Conservation (phyloP, 2,329 filamentous ascomycete species). For the Colletotrichum theobromicola region DNA sequence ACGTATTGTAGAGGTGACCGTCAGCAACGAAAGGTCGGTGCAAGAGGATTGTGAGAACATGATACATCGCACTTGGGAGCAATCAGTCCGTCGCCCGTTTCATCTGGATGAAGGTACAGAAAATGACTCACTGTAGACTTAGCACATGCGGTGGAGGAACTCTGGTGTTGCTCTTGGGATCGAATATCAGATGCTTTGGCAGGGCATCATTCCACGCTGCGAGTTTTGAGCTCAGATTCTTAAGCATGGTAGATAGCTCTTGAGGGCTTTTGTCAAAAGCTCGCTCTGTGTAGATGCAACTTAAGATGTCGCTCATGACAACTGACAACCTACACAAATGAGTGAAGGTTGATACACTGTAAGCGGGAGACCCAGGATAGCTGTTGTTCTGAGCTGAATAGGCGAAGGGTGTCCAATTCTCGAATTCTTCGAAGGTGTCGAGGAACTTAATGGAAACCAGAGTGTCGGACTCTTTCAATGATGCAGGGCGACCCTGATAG, state of each 20-base stretch:
- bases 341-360: constrained; percentile 48
- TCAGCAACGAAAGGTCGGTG: constrained; percentile 59
- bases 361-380: constrained; percentile 41
- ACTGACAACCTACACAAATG: constrained; percentile 48
- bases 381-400: constrained; percentile 32
- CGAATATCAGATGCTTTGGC: constrained; percentile 46
- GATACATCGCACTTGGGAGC: constrained; percentile 45
- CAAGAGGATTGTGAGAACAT: constrained; percentile 57
- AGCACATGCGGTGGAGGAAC: constrained; percentile 50
- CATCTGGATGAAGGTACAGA: accelerated
- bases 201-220: constrained; percentile 45
- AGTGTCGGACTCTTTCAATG: constrained; percentile 49
- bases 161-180: constrained; percentile 29
- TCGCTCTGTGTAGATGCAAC: constrained; percentile 49
- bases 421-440: constrained; percentile 58
- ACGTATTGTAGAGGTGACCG: constrained; percentile 50
- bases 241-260: constrained; percentile 39
- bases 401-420: constrained; percentile 53
- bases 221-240: constrained; percentile 44
- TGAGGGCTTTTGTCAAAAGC: constrained; percentile 38
- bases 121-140: constrained; percentile 39
- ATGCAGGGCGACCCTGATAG: constrained; percentile 58
- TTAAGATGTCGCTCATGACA: constrained; percentile 50
- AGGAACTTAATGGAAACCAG: constrained; percentile 51
- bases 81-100: background rate